Conservation (phyloP, 2,329 filamentous ascomycete genomes). For the Paecilomyces formosus region DNA sequence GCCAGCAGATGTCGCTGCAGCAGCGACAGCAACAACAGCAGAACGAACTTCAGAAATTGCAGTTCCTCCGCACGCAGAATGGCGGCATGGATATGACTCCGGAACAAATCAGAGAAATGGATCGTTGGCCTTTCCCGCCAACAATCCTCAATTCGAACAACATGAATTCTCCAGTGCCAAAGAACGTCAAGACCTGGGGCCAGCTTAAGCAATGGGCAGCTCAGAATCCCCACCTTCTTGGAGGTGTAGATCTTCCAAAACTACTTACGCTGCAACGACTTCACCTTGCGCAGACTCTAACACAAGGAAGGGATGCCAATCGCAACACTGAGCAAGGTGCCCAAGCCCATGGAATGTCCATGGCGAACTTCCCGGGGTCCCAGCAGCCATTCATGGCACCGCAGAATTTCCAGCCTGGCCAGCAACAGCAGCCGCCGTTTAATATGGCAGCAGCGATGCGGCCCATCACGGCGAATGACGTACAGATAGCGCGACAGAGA, state of each 20-base stretch:
- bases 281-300: slow-evolving; percentile 36
- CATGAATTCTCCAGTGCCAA: slow-evolving; percentile 35
- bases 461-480: slow-evolving; percentile 27
- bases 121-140: slow-evolving; percentile 30
- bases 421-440: slow-evolving; percentile 17
- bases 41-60: slow-evolving; percentile 23
- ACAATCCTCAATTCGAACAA: slow-evolving; percentile 25
- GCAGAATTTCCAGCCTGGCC: slow-evolving; percentile 20
- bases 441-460: slow-evolving; percentile 23
- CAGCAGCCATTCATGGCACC: slow-evolving; percentile 20
- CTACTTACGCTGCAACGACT: slow-evolving; percentile 34
- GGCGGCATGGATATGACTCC: slow-evolving; percentile 29
- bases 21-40: slow-evolving; percentile 26
- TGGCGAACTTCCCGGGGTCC: slow-evolving; percentile 16
- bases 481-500: slow-evolving; percentile 28
- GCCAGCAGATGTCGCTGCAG: slow-evolving; percentile 24
- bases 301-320: slow-evolving; percentile 18
- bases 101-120: slow-evolving; percentile 38
- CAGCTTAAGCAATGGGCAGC: slow-evolving; percentile 49
- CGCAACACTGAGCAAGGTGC: slow-evolving; percentile 16
- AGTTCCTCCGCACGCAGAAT: slow-evolving; percentile 25
- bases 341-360: slow-evolving; percentile 14
- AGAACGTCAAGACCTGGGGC: slow-evolving; percentile 48
- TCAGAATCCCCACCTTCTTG: slow-evolving; percentile 38
- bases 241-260: slow-evolving; percentile 32